Evolutionary conservation across 2,329 filamentous ascomycete genomes (phyloP).

Genomic region (Colletotrichum lindemuthianum): DNA sequence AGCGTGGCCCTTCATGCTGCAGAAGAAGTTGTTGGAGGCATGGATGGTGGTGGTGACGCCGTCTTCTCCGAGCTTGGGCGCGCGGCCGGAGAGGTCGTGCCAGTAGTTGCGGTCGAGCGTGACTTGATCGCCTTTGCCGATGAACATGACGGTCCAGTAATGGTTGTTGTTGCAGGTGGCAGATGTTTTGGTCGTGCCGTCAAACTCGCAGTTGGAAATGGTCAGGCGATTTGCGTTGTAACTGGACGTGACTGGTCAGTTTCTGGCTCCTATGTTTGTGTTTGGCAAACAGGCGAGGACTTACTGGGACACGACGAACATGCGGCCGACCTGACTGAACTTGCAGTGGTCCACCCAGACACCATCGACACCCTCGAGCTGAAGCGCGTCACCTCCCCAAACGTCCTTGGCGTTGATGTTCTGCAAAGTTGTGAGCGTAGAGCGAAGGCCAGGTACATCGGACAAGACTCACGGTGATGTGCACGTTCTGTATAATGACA

Average conservation of each 20-base stretch:
- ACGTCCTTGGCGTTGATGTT: slow-evolving; percentile 44
- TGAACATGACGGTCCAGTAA: slow-evolving; percentile 47
- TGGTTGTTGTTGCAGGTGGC: slow-evolving; percentile 45
- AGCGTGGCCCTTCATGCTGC: slow-evolving; percentile 52
- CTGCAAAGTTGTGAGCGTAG: background rate
- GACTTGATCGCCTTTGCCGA: slow-evolving; percentile 44
- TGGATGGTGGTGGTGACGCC: slow-evolving; percentile 40
- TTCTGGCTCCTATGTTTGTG: background rate
- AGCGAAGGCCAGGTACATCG: background rate
- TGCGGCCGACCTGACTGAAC: slow-evolving; percentile 11
- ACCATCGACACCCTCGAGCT: slow-evolving; percentile 43
- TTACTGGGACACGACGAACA: slow-evolving; percentile 10
- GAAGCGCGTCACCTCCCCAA: slow-evolving; percentile 50
- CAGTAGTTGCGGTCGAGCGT: slow-evolving; percentile 49
- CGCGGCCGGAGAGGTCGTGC: slow-evolving; percentile 42
- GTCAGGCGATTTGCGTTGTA: slow-evolving; percentile 43
- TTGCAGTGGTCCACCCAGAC: slow-evolving; percentile 52
- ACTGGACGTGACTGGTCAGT: slow-evolving; percentile 8
- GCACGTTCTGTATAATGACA: slow-evolving; percentile 64
- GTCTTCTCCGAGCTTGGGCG: slow-evolving; percentile 44
- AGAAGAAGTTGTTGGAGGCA: slow-evolving; percentile 43
- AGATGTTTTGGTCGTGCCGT: slow-evolving; percentile 47
- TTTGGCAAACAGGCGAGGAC: background rate
- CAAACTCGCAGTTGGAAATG: slow-evolving; percentile 51
- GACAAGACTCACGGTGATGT: background rate